Evolutionary conservation across 441 rosid genomes (phyloP).

Genomic region (Monsonia emarginata): DNA sequence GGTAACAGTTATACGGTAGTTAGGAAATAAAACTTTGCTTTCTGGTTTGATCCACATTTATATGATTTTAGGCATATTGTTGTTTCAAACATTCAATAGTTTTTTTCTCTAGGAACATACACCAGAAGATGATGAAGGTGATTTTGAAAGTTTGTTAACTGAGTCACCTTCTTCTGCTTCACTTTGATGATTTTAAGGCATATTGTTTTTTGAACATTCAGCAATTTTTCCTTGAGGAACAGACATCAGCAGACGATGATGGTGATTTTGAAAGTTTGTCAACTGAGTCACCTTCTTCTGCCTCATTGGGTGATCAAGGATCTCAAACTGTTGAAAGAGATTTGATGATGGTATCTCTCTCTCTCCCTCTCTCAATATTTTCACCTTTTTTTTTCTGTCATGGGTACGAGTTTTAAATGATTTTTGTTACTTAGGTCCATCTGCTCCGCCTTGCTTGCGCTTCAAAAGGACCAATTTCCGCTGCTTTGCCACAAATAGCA

Average conservation of each 20-base stretch:
- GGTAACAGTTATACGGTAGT: background rate
- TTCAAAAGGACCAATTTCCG: slow-evolving; percentile 58
- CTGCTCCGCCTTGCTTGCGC: slow-evolving; percentile 80
- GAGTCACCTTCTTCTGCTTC: slow-evolving; percentile 44
- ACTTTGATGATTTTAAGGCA: slow-evolving; percentile 19
- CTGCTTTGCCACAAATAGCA: slow-evolving; percentile 60
- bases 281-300: slow-evolving; percentile 39
- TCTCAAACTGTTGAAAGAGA: slow-evolving; percentile 55
- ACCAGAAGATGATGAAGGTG: slow-evolving; percentile 32
- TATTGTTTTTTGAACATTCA: slow-evolving; percentile 12
- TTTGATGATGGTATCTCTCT: slow-evolving; percentile 49
- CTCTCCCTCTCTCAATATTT: background rate
- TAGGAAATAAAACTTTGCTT: background rate
- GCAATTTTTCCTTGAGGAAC: slow-evolving; percentile 29
- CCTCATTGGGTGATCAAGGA: slow-evolving; percentile 35
- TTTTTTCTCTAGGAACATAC: slow-evolving; percentile 25
- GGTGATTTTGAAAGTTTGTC: slow-evolving; percentile 34
- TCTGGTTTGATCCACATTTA: slow-evolving; percentile 3
- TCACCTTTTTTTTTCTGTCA: slow-evolving; percentile 7
- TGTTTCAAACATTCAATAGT: slow-evolving; percentile 22
- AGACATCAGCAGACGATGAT: slow-evolving; percentile 32
- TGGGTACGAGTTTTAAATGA: slow-evolving; percentile 5
- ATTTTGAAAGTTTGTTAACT: slow-evolving; percentile 35
- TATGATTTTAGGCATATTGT: background rate
- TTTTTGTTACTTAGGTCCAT: slow-evolving; percentile 46